phyloP scores from a whole-genome alignment of 2,329 filamentous ascomycete genomes.

The Xylariaceae sp. region DNA sequence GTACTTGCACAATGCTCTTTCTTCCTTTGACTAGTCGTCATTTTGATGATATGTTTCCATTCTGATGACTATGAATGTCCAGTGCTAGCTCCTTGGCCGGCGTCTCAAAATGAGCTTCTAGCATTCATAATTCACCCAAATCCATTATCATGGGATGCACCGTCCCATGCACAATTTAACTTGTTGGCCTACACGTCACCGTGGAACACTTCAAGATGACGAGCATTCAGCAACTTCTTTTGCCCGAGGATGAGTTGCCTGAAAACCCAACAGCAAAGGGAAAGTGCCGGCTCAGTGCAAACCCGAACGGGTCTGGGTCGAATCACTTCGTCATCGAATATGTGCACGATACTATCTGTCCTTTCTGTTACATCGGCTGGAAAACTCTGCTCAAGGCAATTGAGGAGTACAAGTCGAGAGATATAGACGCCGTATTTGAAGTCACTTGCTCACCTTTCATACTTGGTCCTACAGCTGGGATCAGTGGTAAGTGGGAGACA shows the following conservation, averaged over 20 bases:
- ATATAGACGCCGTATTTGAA: conserved; percentile 46
- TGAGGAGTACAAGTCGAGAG: conserved; percentile 35
- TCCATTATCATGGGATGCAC: too few relatives aligned
- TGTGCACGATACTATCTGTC: conserved; percentile 50
- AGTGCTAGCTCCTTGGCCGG: too few relatives aligned
- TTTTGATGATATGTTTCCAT: too few relatives aligned
- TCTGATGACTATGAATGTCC: too few relatives aligned
- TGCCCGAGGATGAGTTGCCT: conserved; percentile 19
- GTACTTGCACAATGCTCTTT: too few relatives aligned
- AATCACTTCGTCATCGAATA: conserved; percentile 43
- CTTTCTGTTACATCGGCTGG: conserved; percentile 51
- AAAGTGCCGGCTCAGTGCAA: background rate
- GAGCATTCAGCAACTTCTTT: conserved; percentile 29
- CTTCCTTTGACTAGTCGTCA: too few relatives aligned
- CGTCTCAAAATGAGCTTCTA: too few relatives aligned
- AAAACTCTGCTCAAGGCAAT: conserved; percentile 47
- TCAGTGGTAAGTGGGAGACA: conserved; percentile 26
- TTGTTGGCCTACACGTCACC: too few relatives aligned
- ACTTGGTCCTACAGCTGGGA: conserved; percentile 32
- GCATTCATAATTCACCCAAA: too few relatives aligned
- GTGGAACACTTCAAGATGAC: conserved; percentile 19
- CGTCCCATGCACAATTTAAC: too few relatives aligned
- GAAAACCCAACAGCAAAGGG: conserved; percentile 2
- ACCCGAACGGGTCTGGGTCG: conserved; percentile 4
- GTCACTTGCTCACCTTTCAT: conserved; percentile 48